Evolutionary conservation across 495 filamentous ascomycete species (phyloP).

Genomic region (Podospora fimiseda): DNA sequence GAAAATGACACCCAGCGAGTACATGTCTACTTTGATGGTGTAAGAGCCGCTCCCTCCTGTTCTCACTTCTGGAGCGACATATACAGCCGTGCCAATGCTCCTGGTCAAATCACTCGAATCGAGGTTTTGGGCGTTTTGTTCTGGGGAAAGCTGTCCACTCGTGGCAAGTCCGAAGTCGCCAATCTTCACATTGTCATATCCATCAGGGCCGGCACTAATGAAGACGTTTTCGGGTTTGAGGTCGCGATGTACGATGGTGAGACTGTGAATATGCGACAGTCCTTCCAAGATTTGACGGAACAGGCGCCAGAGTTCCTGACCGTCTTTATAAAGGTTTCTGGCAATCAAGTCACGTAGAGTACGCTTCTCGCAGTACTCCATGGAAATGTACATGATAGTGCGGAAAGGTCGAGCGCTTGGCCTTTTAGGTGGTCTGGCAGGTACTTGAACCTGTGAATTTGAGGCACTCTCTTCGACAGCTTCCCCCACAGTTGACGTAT

Average conservation of each 20-base stretch:
- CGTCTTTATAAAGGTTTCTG: conserved; percentile 62
- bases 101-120: conserved; percentile 57
- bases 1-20: conserved; percentile 92
- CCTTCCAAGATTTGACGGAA: conserved; percentile 92
- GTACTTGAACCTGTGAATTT: conserved; percentile 13
- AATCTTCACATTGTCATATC: conserved; percentile 81
- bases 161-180: conserved; percentile 96
- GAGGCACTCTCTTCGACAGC: conserved; percentile 5
- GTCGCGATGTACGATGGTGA: conserved; percentile 93
- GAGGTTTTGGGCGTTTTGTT: conserved; percentile 58
- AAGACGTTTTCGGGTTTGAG: conserved; percentile 99
- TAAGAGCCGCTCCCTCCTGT: conserved; percentile 66
- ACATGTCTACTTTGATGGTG: conserved; percentile 97
- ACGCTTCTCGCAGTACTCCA: conserved; percentile 97
- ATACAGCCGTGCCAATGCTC: conserved; percentile 90
- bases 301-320: conserved; percentile 77
- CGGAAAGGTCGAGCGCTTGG: conserved; percentile 30
- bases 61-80: conserved; percentile 88
- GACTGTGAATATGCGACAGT: conserved; percentile 78
- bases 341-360: conserved; percentile 88
- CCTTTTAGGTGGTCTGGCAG: conserved; percentile 19
- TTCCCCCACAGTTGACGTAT: conserved; percentile 11
- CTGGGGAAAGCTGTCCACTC: conserved; percentile 63
- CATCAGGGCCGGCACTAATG: conserved; percentile 58
- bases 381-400: conserved; percentile 51